These are phyloP conservation scores for Tetracladium maxilliforme DNA, from an alignment of 2,329 filamentous ascomycete species.

Conservation along the genomic window DNA sequence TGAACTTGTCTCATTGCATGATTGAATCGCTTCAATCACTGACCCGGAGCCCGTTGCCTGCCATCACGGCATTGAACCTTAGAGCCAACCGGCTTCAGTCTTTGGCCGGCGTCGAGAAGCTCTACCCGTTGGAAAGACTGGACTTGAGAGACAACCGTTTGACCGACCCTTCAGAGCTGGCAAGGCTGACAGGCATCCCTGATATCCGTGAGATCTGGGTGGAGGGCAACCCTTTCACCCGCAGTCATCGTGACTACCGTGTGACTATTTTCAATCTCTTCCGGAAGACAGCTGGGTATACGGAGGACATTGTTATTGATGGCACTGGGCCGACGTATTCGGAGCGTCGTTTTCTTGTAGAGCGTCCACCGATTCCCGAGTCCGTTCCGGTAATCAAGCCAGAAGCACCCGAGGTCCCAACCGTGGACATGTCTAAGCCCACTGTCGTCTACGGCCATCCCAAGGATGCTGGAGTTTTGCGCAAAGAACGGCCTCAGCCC, in stretches of 20 bases:
- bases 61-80: constrained; percentile 85
- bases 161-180: constrained; percentile 81
- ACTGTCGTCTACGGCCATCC: constrained; percentile 38
- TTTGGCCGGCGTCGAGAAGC: constrained; percentile 76
- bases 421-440: constrained; percentile 54
- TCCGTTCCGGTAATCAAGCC: constrained; percentile 68
- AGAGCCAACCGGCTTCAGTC: constrained; percentile 78
- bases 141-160: constrained; percentile 85
- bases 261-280: constrained; percentile 94
- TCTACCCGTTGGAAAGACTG: constrained; percentile 76
- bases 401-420: constrained; percentile 42
- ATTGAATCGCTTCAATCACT: constrained; percentile 87
- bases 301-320: constrained; percentile 83
- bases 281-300: constrained; percentile 75
- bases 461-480: constrained; percentile 34
- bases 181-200: constrained; percentile 76
- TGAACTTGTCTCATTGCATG: constrained; percentile 96
- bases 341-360: constrained; percentile 72
- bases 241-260: constrained; percentile 73
- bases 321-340: constrained; percentile 68
- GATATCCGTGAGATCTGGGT: constrained; percentile 90
- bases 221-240: constrained; percentile 79
- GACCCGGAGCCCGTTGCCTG: constrained; percentile 71
- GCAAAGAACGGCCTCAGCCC: constrained; percentile 39
- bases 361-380: constrained; percentile 62